Conservation (phyloP, 2,329 filamentous ascomycete species). For the Pseudovirgaria hyperparasitica region DNA sequence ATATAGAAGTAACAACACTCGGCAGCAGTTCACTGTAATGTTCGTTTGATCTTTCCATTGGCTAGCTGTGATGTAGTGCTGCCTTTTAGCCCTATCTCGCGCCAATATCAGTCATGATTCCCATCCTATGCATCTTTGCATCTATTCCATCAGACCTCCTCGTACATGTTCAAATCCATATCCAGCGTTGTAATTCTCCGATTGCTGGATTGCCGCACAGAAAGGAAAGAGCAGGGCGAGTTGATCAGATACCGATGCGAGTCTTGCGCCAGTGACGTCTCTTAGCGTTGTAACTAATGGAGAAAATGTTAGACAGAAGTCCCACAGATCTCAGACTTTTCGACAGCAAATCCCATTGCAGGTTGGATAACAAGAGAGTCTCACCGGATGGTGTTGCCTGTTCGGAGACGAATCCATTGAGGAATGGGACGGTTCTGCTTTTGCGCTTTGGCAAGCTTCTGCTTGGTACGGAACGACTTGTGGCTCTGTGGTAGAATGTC, state of each 20-base stretch:
- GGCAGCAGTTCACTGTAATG: neutral
- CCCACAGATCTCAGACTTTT: neutral
- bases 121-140: too few species aligned
- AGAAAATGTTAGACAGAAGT: conserved; percentile 5
- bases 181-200: conserved; percentile 40
- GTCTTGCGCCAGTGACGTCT: conserved; percentile 99
- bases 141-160: too few species aligned
- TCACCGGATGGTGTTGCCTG: conserved; percentile 99
- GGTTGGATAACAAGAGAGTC: conserved; percentile 29
- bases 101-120: too few species aligned
- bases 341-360: neutral
- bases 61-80: too few species aligned
- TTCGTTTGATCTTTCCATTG: neutral
- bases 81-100: too few species aligned
- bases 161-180: too few species aligned
- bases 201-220: conserved; percentile 10
- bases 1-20: too few species aligned
- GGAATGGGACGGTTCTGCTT: conserved; percentile 99
- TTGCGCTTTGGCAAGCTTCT: conserved; percentile 99
- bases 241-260: conserved; percentile 88
- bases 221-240: conserved; percentile 30
- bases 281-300: conserved; percentile 97
- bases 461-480: conserved; percentile 99
- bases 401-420: conserved; percentile 98
- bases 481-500: conserved; percentile 64